Conservation (phyloP, 371 early-diverging fungal species). For the Dinochytrium kinnereticum region DNA sequence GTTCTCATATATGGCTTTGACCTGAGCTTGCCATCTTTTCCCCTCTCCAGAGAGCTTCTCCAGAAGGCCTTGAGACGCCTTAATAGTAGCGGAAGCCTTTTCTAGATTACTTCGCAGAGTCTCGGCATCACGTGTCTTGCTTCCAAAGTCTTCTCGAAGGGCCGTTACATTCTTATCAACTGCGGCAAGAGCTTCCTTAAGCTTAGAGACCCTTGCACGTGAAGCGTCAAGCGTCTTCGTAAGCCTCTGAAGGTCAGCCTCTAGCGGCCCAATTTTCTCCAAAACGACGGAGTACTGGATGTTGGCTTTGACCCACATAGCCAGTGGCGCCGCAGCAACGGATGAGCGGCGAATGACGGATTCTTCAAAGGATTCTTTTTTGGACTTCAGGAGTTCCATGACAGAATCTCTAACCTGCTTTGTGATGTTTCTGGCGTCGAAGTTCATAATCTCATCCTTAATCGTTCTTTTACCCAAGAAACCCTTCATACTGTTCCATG, state of each 20-base stretch:
- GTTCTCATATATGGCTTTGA: slow-evolving; percentile 35
- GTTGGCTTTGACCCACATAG: slow-evolving; percentile 65
- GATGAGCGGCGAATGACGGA: slow-evolving; percentile 52
- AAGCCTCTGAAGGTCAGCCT: slow-evolving; percentile 46
- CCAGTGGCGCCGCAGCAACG: slow-evolving; percentile 63
- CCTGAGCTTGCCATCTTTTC: slow-evolving; percentile 53
- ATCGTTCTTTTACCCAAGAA: slow-evolving; percentile 62
- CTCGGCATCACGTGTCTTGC: slow-evolving; percentile 60
- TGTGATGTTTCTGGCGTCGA: slow-evolving; percentile 55
- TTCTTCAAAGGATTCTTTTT: slow-evolving; percentile 63
- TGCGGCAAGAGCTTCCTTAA: slow-evolving; percentile 46
- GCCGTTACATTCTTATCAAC: slow-evolving; percentile 55
- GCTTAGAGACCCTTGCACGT: slow-evolving; percentile 38
- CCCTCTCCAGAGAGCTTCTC: slow-evolving; percentile 58
- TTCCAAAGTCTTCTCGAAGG: slow-evolving; percentile 54
- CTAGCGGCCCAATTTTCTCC: slow-evolving; percentile 57
- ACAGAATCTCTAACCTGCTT: slow-evolving; percentile 52
- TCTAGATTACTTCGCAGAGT: slow-evolving; percentile 45
- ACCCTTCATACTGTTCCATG: slow-evolving; percentile 67
- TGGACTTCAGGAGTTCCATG: slow-evolving; percentile 47
- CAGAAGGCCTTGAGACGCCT: slow-evolving; percentile 53
- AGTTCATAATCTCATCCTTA: slow-evolving; percentile 66
- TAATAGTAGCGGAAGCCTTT: slow-evolving; percentile 45
- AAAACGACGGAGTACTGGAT: slow-evolving; percentile 57
- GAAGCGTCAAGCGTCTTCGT: slow-evolving; percentile 53